A percentile compares a stretch with the other conserved stretches of the same genome.
Evolutionary conservation across 2,329 filamentous ascomycete genomes (phyloP).

Genomic region (Alternaria brassicicola): DNA sequence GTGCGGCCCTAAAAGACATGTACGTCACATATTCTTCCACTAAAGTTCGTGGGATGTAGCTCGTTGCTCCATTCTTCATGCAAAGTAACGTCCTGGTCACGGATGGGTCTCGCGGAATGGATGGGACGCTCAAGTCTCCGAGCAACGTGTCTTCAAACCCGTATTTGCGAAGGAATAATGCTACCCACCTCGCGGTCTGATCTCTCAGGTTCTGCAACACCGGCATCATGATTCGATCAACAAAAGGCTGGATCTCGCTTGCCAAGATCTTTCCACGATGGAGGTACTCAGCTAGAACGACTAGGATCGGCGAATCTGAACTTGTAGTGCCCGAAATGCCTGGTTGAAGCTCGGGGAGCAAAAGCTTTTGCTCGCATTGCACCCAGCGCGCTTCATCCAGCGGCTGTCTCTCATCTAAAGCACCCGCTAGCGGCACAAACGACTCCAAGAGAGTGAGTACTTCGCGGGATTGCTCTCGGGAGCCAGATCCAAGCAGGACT

Average conservation of each 20-base stretch:
- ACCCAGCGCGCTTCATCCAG: conserved; percentile 43
- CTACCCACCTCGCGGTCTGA: conserved; percentile 29
- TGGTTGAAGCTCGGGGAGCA: conserved; percentile 14
- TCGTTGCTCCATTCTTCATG: neutral
- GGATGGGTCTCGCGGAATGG: conserved; percentile 13
- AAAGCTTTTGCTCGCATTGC: conserved; percentile 20
- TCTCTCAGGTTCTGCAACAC: conserved; percentile 17
- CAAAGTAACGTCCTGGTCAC: conserved; percentile 14
- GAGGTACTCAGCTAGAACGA: conserved; percentile 1
- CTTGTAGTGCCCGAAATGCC: neutral
- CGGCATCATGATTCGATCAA: conserved; percentile 32
- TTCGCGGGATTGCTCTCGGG: conserved; percentile 10
- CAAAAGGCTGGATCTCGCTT: conserved; percentile 7
- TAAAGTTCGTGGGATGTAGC: conserved; percentile 23
- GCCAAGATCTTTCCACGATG: neutral
- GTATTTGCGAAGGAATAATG: conserved; percentile 34
- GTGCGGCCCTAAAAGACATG: conserved; percentile 28
- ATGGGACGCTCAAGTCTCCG: conserved; percentile 15
- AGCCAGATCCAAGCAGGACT: conserved; percentile 24
- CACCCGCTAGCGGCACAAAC: conserved; percentile 43
- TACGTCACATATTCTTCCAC: conserved; percentile 33
- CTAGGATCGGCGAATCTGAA: conserved; percentile 18
- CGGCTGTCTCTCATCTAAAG: conserved; percentile 44
- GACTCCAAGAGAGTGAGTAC: conserved; percentile 34
- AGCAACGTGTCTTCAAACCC: conserved; percentile 9